Evolutionary conservation across 1,284 basidiomycete genomes (phyloP).

Genomic region (Apiotrichum sp.): DNA sequence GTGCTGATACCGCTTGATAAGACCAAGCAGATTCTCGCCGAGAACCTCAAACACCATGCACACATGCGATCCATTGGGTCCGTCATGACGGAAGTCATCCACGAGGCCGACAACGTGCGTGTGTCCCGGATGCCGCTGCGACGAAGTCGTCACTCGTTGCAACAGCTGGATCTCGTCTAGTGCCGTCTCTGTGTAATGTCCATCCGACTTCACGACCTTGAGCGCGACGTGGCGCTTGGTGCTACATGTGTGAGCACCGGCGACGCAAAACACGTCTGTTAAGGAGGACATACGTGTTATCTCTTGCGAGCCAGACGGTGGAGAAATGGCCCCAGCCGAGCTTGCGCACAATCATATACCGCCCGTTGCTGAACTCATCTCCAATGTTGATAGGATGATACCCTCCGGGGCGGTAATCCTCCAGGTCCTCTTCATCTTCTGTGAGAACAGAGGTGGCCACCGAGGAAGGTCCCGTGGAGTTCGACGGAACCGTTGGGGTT

Average conservation of each 20-base stretch:
- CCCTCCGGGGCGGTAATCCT: slow-evolving; percentile 81
- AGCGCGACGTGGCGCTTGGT: slow-evolving; percentile 93
- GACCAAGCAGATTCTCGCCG: slow-evolving; percentile 93
- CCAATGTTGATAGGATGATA: slow-evolving; percentile 96
- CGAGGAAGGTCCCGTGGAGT: slow-evolving; percentile 30
- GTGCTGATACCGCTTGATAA: slow-evolving; percentile 87
- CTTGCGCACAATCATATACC: slow-evolving; percentile 89
- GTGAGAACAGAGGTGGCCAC: slow-evolving; percentile 43
- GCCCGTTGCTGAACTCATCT: slow-evolving; percentile 77
- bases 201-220: slow-evolving; percentile 97
- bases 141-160: slow-evolving; percentile 86
- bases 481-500: slow-evolving; percentile 6
- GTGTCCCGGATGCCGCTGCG: slow-evolving; percentile 55
- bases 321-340: slow-evolving; percentile 98
- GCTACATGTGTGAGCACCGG: slow-evolving; percentile 49
- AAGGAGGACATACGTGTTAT: slow-evolving; percentile 62
- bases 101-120: slow-evolving; percentile 83
- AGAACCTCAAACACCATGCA: slow-evolving; percentile 99
- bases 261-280: too few species aligned
- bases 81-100: slow-evolving; percentile 93
- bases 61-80: slow-evolving; percentile 93
- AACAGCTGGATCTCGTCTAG: slow-evolving; percentile 98
- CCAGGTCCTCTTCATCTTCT: slow-evolving; percentile 48
- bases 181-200: slow-evolving; percentile 95
- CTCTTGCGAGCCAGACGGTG: slow-evolving; percentile 85